These are phyloP conservation scores for Pichia cactophila DNA, from an alignment of 1,139 yeast species.

Conservation along the genomic window DNA sequence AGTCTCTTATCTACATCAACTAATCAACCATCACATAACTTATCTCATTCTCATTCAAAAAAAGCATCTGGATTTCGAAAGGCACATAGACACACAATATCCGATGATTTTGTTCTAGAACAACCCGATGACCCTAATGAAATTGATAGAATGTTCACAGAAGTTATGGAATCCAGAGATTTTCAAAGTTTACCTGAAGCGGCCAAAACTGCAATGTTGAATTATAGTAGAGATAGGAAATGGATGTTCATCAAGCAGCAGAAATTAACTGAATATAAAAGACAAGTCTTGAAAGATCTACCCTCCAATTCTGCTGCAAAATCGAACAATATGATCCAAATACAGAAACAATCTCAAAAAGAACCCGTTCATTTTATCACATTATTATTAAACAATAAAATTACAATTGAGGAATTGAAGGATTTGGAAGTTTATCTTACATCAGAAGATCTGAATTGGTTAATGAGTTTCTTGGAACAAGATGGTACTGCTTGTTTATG, in stretches of 20 bases:
- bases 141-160: slow-evolving; percentile 58
- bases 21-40: slow-evolving; percentile 13
- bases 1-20: slow-evolving; percentile 14
- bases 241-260: slow-evolving; percentile 93
- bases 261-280: slow-evolving; percentile 65
- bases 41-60: slow-evolving; percentile 24
- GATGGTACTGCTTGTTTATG: slow-evolving; percentile 88
- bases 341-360: slow-evolving; percentile 12
- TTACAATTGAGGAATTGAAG: slow-evolving; percentile 65
- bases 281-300: slow-evolving; percentile 36
- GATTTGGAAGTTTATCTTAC: slow-evolving; percentile 86
- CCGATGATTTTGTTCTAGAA: slow-evolving; percentile 37
- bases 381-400: slow-evolving; percentile 60
- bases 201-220: slow-evolving; percentile 73
- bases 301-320: slow-evolving; percentile 11
- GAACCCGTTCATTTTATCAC: slow-evolving; percentile 49
- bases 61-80: slow-evolving; percentile 24
- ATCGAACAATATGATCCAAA: slow-evolving; percentile 10
- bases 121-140: slow-evolving; percentile 54
- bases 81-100: slow-evolving; percentile 27
- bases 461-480: slow-evolving; percentile 63
- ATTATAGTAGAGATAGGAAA: slow-evolving; percentile 70
- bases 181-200: slow-evolving; percentile 70
- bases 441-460: slow-evolving; percentile 92
- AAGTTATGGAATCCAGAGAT: slow-evolving; percentile 75